Evolutionary conservation across 2,329 filamentous ascomycete genomes (phyloP).

Genomic region (Ilyonectria mors-panacis): DNA sequence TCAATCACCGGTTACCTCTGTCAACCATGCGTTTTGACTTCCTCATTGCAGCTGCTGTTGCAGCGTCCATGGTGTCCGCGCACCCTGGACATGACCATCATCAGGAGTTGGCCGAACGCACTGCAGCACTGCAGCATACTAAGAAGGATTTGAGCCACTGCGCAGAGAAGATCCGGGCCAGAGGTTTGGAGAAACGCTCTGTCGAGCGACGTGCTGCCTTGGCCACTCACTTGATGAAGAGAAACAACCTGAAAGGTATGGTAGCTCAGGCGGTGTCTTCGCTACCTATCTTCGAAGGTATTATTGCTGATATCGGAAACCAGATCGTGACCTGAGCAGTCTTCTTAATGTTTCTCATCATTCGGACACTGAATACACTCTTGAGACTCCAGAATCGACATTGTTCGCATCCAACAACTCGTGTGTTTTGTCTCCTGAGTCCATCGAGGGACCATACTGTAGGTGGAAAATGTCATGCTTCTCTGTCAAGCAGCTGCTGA

Average conservation of each 20-base stretch:
- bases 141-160: conserved; percentile 23
- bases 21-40: conserved; percentile 9
- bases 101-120: conserved; percentile 12
- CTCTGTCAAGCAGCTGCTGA: neutral
- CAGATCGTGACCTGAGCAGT: conserved; percentile 10
- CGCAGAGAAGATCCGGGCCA: conserved; percentile 17
- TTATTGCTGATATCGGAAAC: neutral
- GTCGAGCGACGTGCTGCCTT: conserved; percentile 16
- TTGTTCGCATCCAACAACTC: conserved; percentile 24
- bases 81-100: conserved; percentile 20
- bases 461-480: neutral
- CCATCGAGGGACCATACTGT: conserved; percentile 19
- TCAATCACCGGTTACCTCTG: neutral
- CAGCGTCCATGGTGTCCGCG: conserved; percentile 7
- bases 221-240: conserved; percentile 18
- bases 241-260: conserved; percentile 15
- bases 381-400: conserved; percentile 18
- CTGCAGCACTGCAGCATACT: neutral
- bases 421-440: conserved; percentile 18
- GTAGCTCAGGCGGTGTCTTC: neutral
- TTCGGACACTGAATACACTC: conserved; percentile 6
- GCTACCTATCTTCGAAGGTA: neutral
- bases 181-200: conserved; percentile 16
- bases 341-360: conserved; percentile 18
- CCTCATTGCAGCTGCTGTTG: conserved; percentile 13